Conservation (phyloP, 768 basidiomycete species). For the Sporobolomyces roseus region DNA sequence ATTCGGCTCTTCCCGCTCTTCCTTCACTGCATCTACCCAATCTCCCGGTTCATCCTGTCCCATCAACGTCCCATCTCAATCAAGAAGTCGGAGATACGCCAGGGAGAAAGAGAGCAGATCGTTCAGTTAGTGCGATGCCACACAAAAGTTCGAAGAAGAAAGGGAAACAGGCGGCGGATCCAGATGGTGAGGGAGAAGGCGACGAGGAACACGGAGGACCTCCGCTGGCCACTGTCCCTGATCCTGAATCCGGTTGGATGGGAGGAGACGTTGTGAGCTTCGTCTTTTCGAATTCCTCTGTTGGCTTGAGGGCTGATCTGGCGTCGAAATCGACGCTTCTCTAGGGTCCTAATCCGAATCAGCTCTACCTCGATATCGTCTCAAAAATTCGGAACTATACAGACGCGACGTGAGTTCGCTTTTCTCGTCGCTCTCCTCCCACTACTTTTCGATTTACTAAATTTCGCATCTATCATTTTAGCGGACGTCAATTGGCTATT, state of each 20-base stretch:
- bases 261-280: not conserved
- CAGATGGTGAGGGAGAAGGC: not conserved
- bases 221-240: not conserved
- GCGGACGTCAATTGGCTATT: constrained; percentile 16
- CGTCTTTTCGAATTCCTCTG: not conserved
- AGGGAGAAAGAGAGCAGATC: too few relatives aligned
- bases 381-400: constrained; percentile 41
- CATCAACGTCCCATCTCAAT: not conserved
- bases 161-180: constrained; percentile 11
- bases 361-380: constrained; percentile 39
- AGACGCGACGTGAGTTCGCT: constrained; percentile 41
- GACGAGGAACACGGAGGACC: not conserved
- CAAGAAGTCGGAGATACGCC: too few relatives aligned
- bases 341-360: not conserved
- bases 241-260: constrained; percentile 33
- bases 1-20: not conserved
- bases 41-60: not conserved
- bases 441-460: not conserved
- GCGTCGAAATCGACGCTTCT: too few relatives aligned
- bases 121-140: too few relatives aligned
- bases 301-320: too few relatives aligned
- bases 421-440: not conserved
- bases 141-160: too few relatives aligned
- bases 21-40: not conserved
- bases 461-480: not conserved